Percentiles rank a stretch among this genome's conserved stretches.
Evolutionary conservation across 2,329 filamentous ascomycete species (phyloP).

Genomic region (Neopestalotiopsis sp.): DNA sequence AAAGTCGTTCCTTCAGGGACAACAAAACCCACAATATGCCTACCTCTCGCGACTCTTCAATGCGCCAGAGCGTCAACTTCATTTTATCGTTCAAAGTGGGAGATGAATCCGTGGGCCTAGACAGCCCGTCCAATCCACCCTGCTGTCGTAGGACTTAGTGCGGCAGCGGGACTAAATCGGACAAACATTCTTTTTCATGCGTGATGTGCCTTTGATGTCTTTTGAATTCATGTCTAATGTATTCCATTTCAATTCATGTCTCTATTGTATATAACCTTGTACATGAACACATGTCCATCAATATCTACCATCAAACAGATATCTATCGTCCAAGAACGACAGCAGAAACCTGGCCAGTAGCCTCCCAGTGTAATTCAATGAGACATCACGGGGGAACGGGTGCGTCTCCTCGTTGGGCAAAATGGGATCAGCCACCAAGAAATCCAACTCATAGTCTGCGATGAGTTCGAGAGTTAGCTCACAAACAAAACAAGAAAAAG

Average conservation of each 20-base stretch:
- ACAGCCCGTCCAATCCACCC: conserved; percentile 73
- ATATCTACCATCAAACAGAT: conserved; percentile 48
- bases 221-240: no score
- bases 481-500: background rate
- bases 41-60: conserved; percentile 62
- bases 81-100: conserved; percentile 63
- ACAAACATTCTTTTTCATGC: conserved; percentile 51
- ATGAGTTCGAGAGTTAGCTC: conserved; percentile 4
- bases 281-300: conserved; percentile 18
- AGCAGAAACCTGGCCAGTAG: conserved; percentile 60
- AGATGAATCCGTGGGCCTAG: conserved; percentile 67
- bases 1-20: background rate
- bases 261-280: no score
- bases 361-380: conserved; percentile 58
- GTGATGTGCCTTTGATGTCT: no score
- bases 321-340: conserved; percentile 57
- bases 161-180: conserved; percentile 69
- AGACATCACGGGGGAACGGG: conserved; percentile 53
- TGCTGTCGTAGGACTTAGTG: conserved; percentile 61
- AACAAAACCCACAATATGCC: conserved; percentile 61
- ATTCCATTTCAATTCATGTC: no score
- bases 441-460: conserved; percentile 47
- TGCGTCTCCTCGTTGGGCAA: conserved; percentile 51
- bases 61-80: conserved; percentile 66
- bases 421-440: conserved; percentile 52